Percentiles rank a stretch among this genome's conserved stretches.
These are phyloP conservation scores for Termitomyces sp. DNA, from an alignment of 768 basidiomycete genomes.

Conservation along the genomic window DNA sequence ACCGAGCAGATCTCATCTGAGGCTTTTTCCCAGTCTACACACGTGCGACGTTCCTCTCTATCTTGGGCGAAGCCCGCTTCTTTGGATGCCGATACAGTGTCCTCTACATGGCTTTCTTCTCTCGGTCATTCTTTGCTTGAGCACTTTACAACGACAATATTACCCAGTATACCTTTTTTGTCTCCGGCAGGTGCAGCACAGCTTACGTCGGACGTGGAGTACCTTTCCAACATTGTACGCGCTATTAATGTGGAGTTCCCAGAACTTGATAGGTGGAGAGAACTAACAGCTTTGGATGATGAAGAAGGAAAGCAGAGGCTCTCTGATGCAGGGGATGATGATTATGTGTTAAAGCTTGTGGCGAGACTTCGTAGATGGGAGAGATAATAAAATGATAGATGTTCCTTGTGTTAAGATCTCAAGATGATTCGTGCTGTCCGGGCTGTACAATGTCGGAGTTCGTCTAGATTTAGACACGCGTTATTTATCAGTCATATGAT, in stretches of 20 bases:
- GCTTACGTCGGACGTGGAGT: constrained; percentile 81
- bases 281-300: constrained; percentile 61
- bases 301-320: constrained; percentile 36
- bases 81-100: constrained; percentile 75
- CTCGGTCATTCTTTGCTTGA: constrained; percentile 79
- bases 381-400: constrained; percentile 5
- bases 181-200: constrained; percentile 74
- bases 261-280: constrained; percentile 79
- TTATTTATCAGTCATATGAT: constrained; percentile 5
- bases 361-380: constrained; percentile 28
- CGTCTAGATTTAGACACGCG: not conserved
- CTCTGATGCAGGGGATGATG: constrained; percentile 24
- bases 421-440: not conserved
- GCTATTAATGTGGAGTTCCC: constrained; percentile 88
- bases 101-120: constrained; percentile 89
- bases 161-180: constrained; percentile 70
- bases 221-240: constrained; percentile 85
- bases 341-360: constrained; percentile 33
- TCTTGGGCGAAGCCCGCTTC: constrained; percentile 30
- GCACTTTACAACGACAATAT: constrained; percentile 63
- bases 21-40: constrained; percentile 25
- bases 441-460: no score
- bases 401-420: not conserved
- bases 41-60: constrained; percentile 41
- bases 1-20: constrained; percentile 37